These are phyloP conservation scores for Theileria parva DNA, from an alignment of 169 alveolate genomes.

Conservation along the genomic window DNA sequence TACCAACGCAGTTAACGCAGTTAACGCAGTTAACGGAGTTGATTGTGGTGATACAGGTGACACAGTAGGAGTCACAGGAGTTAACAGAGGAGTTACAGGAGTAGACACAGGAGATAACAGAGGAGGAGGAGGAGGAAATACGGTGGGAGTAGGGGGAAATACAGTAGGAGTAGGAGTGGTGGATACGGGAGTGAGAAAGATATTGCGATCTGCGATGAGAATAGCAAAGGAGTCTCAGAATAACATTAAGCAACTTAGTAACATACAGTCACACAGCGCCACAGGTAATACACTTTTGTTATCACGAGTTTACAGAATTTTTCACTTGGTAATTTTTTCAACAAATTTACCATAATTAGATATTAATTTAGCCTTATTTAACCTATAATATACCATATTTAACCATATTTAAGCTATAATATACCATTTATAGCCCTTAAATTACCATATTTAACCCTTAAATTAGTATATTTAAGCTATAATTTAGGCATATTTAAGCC, in stretches of 20 bases:
- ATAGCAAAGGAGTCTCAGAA: conserved; percentile 58
- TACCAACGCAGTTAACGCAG: no score
- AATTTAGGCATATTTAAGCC: no score
- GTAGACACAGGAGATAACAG: conserved; percentile 6
- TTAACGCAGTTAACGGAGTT: no score
- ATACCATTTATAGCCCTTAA: no score
- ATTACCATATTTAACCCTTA: no score
- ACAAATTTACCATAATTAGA: no score
- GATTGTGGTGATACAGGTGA: no score
- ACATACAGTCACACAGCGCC: not conserved
- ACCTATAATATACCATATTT: no score
- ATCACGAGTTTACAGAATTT: not conserved
- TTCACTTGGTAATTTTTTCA: no score
- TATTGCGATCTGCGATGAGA: conserved; percentile 51
- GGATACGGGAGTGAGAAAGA: conserved; percentile 24
- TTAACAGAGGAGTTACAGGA: not conserved
- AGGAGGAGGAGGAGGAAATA: not conserved
- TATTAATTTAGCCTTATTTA: no score
- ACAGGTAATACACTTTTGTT: not conserved
- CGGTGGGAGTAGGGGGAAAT: not conserved
- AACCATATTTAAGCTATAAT: no score
- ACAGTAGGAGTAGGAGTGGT: not conserved
- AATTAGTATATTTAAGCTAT: no score
- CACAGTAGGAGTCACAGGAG: not conserved
- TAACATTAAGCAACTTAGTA: not conserved